Base-by-base conservation (phyloP, 192 early-diverging fungal species). In the Helicostylum pulchrum region DNA sequence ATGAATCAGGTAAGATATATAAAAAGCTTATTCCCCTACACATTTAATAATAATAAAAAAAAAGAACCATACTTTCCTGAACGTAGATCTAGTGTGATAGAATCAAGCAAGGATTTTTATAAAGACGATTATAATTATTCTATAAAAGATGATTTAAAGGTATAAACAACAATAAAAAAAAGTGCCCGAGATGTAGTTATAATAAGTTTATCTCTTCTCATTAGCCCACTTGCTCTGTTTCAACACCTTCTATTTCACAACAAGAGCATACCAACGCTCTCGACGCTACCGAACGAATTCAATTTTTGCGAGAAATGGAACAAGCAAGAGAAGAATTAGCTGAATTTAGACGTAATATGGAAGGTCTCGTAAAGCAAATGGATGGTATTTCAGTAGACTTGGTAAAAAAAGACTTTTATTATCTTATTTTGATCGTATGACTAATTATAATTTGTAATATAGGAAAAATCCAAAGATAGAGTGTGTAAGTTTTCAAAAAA, bases 251-350 rank as follows among this genome's bases (percentile, higher is more conserved):
- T 9, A 42, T 47, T 7, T 19, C 20, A 12, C 21, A 44, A 45
- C 4, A 45, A 20, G 42, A 31, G 30, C 17, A 45, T 43, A 43
- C 32, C 0, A 47, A 31, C 32, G 20, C 42, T 11, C 11, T 50
- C 7, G 43, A 70, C 45, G 26, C 61, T 39, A 39, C 53, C 9
- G 44, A 70, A 44, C 61, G 68, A 30, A 32, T 63, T 15, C 45
- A 50, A 21, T 70, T 73, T 1, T 45, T 73, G 8, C 54, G 51
- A 7, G 71, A 73, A 36, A 64, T 73, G 54, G 55, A 68, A n/a
- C 53, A 64, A 48, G 47, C 71, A 2, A 62, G 66, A 17, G 42
- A 64, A 30, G 55, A 67, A 17, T 30, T 73, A 10, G 45, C 26
- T 10, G 20, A 49, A 36, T 67, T 73, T 21, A 51, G 62, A 26